Evolutionary conservation across 2,329 filamentous ascomycete genomes (phyloP).

Genomic region (Ceratocystis huliohia): DNA sequence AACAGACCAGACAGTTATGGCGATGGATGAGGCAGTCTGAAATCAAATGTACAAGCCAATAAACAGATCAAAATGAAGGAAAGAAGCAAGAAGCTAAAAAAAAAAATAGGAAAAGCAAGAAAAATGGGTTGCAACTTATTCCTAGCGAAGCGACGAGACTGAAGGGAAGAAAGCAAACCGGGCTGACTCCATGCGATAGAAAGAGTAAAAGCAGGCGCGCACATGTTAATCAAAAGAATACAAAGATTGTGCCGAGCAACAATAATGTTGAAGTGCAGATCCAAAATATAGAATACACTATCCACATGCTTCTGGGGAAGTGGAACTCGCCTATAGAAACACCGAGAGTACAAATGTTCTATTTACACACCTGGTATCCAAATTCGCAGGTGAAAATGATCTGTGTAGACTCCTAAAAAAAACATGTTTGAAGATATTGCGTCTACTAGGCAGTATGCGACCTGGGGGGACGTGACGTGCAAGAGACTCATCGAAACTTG

Average conservation of each 20-base stretch:
- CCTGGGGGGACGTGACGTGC: conserved; percentile 7
- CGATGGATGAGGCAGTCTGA: too few species aligned
- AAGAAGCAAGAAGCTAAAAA: background rate
- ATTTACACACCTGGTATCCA: background rate
- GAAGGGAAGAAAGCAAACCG: background rate
- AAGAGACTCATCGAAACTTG: background rate
- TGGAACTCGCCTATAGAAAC: conserved; percentile 4
- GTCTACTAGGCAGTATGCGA: background rate
- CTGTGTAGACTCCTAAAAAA: background rate
- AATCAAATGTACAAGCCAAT: background rate
- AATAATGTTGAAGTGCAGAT: too few species aligned
- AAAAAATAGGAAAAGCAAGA: background rate
- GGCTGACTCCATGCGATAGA: too few species aligned
- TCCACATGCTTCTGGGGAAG: background rate
- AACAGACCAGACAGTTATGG: background rate
- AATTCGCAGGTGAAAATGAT: background rate
- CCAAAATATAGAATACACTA: background rate
- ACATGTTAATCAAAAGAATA: too few species aligned
- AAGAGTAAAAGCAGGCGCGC: too few species aligned
- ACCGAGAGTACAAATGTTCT: background rate
- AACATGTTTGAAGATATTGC: background rate
- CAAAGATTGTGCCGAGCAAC: too few species aligned
- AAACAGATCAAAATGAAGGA: background rate
- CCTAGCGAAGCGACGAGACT: background rate
- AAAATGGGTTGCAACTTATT: background rate